phyloP scores from a whole-genome alignment of 257 asterid species.

The Dorcoceras hygrometricum region DNA sequence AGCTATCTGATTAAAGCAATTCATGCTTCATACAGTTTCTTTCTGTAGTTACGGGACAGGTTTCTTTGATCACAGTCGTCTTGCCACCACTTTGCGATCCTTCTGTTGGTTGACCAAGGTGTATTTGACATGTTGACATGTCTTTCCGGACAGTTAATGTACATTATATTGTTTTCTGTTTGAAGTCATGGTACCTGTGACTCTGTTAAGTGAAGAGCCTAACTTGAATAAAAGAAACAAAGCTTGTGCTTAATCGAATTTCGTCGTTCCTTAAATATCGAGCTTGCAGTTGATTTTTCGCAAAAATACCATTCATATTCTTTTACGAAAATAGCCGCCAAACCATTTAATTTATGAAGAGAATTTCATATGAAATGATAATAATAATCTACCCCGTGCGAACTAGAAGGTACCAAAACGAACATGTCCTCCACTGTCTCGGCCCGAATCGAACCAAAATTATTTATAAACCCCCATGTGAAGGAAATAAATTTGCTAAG shows the following conservation, averaged over 20 bases:
- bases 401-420: too few species aligned
- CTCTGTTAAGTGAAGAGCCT: not conserved
- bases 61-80: not conserved
- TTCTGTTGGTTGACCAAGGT: not conserved
- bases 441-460: too few species aligned
- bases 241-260: too few species aligned
- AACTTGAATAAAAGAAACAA: not conserved
- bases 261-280: too few species aligned
- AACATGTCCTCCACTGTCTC: too few species aligned
- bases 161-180: not conserved
- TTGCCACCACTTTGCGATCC: not conserved
- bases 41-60: slow-evolving; percentile 1
- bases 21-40: not conserved
- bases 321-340: not conserved
- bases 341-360: not conserved
- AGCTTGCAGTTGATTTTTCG: too few species aligned
- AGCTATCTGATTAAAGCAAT: slow-evolving; percentile 37
- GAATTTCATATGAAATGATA: not conserved
- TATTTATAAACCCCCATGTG: too few species aligned
- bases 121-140: not conserved
- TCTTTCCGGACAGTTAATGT: not conserved
- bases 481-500: too few species aligned
- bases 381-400: too few species aligned
- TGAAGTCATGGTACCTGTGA: not conserved
- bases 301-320: too few species aligned